phyloP scores from a whole-genome alignment of 2,329 filamentous ascomycete species.

The Cladosporium phlei region DNA sequence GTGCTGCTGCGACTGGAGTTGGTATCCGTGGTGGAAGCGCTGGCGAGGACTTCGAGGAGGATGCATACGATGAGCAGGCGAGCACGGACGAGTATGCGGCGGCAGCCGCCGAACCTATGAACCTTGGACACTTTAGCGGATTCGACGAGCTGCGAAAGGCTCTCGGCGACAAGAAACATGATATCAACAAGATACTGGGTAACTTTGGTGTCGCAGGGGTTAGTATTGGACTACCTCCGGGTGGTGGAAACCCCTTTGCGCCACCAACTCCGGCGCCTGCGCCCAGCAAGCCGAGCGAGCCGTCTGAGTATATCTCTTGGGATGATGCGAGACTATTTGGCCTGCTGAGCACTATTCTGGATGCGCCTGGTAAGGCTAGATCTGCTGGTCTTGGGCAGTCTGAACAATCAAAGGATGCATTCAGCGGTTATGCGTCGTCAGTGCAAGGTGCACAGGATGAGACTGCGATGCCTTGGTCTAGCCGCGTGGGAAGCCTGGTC shows the following conservation, averaged over 20 bases:
- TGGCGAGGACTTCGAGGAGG: conserved; percentile 32
- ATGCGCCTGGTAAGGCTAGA: conserved; percentile 20
- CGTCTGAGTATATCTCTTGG: conserved; percentile 19
- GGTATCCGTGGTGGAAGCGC: neutral
- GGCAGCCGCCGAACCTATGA: conserved; percentile 30
- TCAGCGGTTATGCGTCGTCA: neutral
- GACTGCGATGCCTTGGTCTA: neutral
- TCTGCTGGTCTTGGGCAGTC: neutral
- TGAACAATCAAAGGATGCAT: neutral
- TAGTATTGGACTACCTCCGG: conserved; percentile 14
- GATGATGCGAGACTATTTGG: conserved; percentile 28
- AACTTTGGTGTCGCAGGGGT: conserved; percentile 22
- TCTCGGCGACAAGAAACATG: conserved; percentile 19
- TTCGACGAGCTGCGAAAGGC: conserved; percentile 23
- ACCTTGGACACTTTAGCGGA: conserved; percentile 11
- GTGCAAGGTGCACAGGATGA: neutral
- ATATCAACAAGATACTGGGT: conserved; percentile 20
- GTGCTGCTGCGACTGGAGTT: conserved; percentile 21
- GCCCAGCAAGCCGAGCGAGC: conserved; percentile 3
- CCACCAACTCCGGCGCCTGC: neutral
- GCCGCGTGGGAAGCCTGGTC: neutral
- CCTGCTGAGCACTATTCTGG: conserved; percentile 29
- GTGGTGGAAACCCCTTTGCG: conserved; percentile 3
- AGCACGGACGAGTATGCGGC: conserved; percentile 43
- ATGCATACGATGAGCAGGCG: conserved; percentile 46